Conservation (phyloP, 108 stramenopile species). For the Schizochytrium sp. region DNA sequence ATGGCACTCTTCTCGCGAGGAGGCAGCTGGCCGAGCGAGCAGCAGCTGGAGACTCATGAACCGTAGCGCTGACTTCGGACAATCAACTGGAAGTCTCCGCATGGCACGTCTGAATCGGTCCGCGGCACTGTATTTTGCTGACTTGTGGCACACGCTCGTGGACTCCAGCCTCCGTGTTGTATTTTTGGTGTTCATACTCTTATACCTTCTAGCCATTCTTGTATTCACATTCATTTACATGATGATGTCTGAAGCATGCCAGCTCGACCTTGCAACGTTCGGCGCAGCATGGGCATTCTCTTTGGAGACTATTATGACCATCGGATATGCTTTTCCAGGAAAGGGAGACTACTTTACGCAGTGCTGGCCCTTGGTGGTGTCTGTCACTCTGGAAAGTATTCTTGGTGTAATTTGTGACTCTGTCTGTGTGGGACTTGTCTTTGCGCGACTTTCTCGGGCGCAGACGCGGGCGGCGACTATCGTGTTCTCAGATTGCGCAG, state of each 20-base stretch:
- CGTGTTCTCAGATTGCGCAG: slow-evolving; percentile 87
- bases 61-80: slow-evolving; percentile 58
- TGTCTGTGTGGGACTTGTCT: slow-evolving; percentile 89
- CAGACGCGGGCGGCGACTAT: slow-evolving; percentile 88
- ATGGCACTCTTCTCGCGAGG: slow-evolving; percentile 24
- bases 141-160: slow-evolving; percentile 74
- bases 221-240: slow-evolving; percentile 54
- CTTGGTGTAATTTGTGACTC: slow-evolving; percentile 88
- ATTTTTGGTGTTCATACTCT: slow-evolving; percentile 65
- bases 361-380: slow-evolving; percentile 85
- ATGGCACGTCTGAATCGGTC: slow-evolving; percentile 67
- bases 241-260: slow-evolving; percentile 58
- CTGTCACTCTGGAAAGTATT: slow-evolving; percentile 88
- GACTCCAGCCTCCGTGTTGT: slow-evolving; percentile 64
- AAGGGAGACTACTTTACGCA: slow-evolving; percentile 92
- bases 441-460: slow-evolving; percentile 88
- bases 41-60: slow-evolving; percentile 38
- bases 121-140: slow-evolving; percentile 63
- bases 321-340: slow-evolving; percentile 85
- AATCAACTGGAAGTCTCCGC: slow-evolving; percentile 66
- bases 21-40: neutral
- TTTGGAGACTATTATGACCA: slow-evolving; percentile 91
- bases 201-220: slow-evolving; percentile 65
- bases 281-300: slow-evolving; percentile 84
- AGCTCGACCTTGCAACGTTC: slow-evolving; percentile 63